Base-by-base conservation (phyloP, 495 filamentous ascomycete genomes). In the Penicillium argentinense region DNA sequence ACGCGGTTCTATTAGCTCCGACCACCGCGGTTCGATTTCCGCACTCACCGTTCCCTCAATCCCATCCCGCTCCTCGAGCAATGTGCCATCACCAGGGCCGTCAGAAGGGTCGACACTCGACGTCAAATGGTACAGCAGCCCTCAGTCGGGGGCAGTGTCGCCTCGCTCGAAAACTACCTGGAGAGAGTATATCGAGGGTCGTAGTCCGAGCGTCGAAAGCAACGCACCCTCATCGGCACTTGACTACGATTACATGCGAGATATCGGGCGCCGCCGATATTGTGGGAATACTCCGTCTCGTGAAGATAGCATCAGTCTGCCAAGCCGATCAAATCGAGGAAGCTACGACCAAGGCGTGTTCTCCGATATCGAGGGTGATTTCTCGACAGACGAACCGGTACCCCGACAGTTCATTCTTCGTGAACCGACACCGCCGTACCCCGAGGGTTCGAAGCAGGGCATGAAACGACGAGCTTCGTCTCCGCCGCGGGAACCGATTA, bases 401-500 rank as follows among this genome's bases (percentile, higher is more conserved):
- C 72, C 75, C 3, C 32, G 47, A 34, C 75, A 81, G 39, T 70
- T 87, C 41, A 73, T 81, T 49, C 72, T 89, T 43, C 82, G 85
- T 32, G 79, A 82, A 51, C 71, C 72, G 4, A 68, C 74, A 6
- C 74, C 74, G 19, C 73, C 68, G 8, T 69, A 67, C 40, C 48
- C 64, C 13, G 66, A 71, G 23, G 34, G 47, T 26, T 64, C 74
- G 56, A 66, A 66, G 61, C 78, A 64, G 75, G 88, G 50, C 69
- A 86, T 74, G 63, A 96, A 96, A 63, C 79, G 90, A 47, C 75
- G 88, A 42, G 89, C 90, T 18, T 90, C 88, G 2, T 91, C 88
- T 18, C 87, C 89, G 18, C 87, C 84, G 11, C 79, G 80, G 5
- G 89, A 91, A 39, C 85, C 87, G 24, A 80, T 83, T 8, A 70